Conservation (phyloP, 208 protist species). For the Strigomonas galati region DNA sequence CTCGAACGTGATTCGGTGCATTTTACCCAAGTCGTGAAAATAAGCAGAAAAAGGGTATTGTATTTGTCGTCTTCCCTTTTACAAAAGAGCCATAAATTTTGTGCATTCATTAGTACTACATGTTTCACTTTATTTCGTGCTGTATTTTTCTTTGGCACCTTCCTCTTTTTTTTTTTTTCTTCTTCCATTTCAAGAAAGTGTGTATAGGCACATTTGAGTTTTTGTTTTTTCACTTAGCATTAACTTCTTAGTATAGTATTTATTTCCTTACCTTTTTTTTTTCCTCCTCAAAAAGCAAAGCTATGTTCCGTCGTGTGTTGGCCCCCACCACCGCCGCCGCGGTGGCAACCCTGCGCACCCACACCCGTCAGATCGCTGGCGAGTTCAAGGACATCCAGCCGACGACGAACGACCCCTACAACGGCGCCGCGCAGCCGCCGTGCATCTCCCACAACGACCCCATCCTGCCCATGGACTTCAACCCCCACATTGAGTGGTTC, state of each 20-base stretch:
- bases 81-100: not conserved
- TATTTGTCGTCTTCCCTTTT: not conserved
- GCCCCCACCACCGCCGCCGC: not conserved
- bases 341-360: not conserved
- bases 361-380: slow-evolving; percentile 26
- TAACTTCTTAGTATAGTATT: not conserved
- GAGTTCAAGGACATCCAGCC: slow-evolving; percentile 56
- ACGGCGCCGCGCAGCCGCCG: slow-evolving; percentile 50
- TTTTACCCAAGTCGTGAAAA: not conserved
- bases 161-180: not conserved
- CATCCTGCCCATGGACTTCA: slow-evolving; percentile 88
- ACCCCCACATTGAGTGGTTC: slow-evolving; percentile 91
- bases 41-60: not conserved
- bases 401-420: slow-evolving; percentile 16
- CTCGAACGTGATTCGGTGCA: too few species aligned
- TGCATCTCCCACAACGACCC: slow-evolving; percentile 77
- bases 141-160: not conserved
- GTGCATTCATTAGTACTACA: not conserved
- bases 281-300: not conserved
- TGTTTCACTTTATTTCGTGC: not conserved
- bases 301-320: not conserved
- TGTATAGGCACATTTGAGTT: not conserved
- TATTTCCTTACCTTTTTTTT: slow-evolving; percentile 1
- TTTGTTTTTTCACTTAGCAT: not conserved
- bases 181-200: not conserved